phyloP scores from a whole-genome alignment of 2,329 filamentous ascomycete genomes.

The Sporothrix globosa region DNA sequence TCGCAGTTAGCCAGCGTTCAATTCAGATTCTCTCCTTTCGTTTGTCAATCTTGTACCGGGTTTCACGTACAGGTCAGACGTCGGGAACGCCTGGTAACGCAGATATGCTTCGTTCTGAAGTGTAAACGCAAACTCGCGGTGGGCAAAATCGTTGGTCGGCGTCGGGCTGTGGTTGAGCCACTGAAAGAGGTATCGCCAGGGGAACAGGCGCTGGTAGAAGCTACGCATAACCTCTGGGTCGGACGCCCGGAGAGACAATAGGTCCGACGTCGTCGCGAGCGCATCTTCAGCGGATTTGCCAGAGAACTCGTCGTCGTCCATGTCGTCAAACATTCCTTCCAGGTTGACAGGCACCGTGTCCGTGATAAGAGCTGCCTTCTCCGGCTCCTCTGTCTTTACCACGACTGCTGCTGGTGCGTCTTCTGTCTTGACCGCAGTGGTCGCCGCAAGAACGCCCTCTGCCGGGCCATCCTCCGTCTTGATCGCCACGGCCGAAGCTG shows the following conservation, averaged over 20 bases:
- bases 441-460: slow-evolving; percentile 12
- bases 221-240: slow-evolving; percentile 83
- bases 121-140: slow-evolving; percentile 95
- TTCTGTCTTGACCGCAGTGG: background rate
- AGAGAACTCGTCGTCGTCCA: slow-evolving; percentile 61
- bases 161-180: slow-evolving; percentile 95
- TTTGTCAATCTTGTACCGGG: background rate
- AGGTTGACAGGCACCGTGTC: slow-evolving; percentile 56
- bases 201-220: slow-evolving; percentile 95
- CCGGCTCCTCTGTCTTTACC: slow-evolving; percentile 25
- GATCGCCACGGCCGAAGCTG: slow-evolving; percentile 1
- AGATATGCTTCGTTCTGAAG: slow-evolving; percentile 91
- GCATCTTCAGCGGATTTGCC: slow-evolving; percentile 38
- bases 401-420: background rate
- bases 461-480: slow-evolving; percentile 22
- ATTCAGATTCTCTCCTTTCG: background rate
- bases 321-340: slow-evolving; percentile 62
- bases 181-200: slow-evolving; percentile 91
- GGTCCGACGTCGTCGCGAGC: background rate
- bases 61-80: slow-evolving; percentile 54
- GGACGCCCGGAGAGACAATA: slow-evolving; percentile 54
- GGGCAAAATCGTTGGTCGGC: slow-evolving; percentile 83
- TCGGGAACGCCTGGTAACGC: slow-evolving; percentile 76
- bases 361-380: slow-evolving; percentile 30
- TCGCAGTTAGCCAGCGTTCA: background rate